Base-by-base conservation (phyloP, 176 grass and related monocot species). In the Carex myosuroides region DNA sequence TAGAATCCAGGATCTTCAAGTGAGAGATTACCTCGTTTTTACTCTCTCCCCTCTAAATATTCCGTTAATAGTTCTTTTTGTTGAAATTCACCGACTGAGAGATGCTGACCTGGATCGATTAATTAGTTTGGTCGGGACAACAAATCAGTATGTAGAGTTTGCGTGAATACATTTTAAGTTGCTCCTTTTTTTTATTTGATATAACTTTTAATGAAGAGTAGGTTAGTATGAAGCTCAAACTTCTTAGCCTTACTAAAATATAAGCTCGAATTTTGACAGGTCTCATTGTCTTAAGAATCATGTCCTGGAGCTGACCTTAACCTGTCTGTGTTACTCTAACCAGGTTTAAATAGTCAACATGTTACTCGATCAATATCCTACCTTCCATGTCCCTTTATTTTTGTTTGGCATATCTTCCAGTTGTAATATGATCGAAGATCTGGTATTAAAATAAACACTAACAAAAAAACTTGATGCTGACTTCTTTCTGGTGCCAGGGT, bases 1-100 rank as follows among this genome's bases (percentile, higher is more conserved):
- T 80, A 93, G 89, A 87, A 99, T 99, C 88, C 89, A 95, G 89
- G 96, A 99, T 56, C 89, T 99, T 83, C 91, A 99, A 91, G 96
- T 95, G 18, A 60, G 82, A 41, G 84, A 78, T 60, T 70, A 41
- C 65, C 10, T 72, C 5, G 76, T 13, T n/a, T 72, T 68, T 55
- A 53, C 86, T 10, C 30, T 21, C 8, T 54, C 68, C 37, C 41
- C 18, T 71, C 26, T 37, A 67, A 54, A 84, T 69, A 56, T 7
- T 3, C 24, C 65, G 26, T 50, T 6, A 59, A 58, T 26, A 22
- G 10, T 32, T 57, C 20, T 64, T 65, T 60, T 37, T 55, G 29
- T 61, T 81, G 9, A 30, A 54, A 58, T 56, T 14, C 46, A 79
- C 18, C 13, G 2, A 35, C 75, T 59, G 55, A 79, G 73, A 79